Evolutionary conservation across 371 early-diverging fungal species (phyloP), one percentile per base, ranked within the genome.

Genomic region (Syncephalastrum racemosum): DNA sequence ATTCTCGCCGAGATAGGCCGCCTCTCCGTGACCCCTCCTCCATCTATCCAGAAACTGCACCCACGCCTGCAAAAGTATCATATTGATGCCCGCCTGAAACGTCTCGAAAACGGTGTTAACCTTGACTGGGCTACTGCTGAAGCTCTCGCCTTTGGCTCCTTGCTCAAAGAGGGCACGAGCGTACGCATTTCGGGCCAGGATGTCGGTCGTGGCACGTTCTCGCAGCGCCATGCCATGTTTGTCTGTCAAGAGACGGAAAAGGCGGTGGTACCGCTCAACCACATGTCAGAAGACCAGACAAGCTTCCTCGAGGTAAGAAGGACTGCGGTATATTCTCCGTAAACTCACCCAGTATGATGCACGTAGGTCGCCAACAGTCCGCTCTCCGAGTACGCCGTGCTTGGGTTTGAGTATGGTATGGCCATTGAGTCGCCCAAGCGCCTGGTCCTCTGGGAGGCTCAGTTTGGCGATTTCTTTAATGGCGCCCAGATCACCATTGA

Each of bases 111-210:
- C n/a, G 93, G 91, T 1, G 77, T 71, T 19, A 73, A 76, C 7
- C 71, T 97, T 12, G 98, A 98, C 68, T 97, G 98, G 98, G 97
- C 97, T 2, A 97, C 97, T 0, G 95, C 93, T 2, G 98, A 98
- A 70, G 92, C 93, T 0, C 70, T 98, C 19, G 98, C 98, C 0
- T 91, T 93, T 72, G 98, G 97, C 1, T 84, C 91, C 0, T 71
- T 98, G 20, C 67, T 98, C 24, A 62, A 81, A 36, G 92, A 97
- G 60, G 94, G 92, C 0, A 80, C 82, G 63, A 83, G 85, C 73
- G 94, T 96, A 4, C 87, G 98, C 45, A 90, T 98, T 46, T 92
- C 92, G 36, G 98, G 98, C 2, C 98, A 98, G 66, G 98, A 98
- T 75, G 98, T 98, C 4, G 98, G 96, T 1, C 90, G 98, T 53